Conservation (phyloP, 441 rosid species). For the Metrosideros polymorpha region DNA sequence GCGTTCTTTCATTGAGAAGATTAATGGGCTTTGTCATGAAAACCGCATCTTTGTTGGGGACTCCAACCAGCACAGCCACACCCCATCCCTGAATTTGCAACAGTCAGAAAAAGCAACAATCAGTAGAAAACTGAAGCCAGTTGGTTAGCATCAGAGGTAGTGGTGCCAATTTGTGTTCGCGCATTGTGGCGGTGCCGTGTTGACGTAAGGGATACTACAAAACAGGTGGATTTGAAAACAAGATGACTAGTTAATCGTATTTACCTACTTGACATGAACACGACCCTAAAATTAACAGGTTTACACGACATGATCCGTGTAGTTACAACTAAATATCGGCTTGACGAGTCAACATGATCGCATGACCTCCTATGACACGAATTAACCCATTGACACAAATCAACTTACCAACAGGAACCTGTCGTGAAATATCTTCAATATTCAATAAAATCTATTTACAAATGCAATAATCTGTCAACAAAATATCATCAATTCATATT, state of each 20-base stretch:
- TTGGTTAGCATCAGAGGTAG: neutral
- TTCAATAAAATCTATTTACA: neutral
- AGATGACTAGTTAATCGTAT: neutral
- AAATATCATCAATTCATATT: neutral
- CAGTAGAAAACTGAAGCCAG: neutral
- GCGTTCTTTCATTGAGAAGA: neutral
- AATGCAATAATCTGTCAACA: neutral
- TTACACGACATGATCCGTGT: neutral
- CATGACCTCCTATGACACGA: neutral
- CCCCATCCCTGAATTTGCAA: neutral
- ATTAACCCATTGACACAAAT: neutral
- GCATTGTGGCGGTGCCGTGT: neutral
- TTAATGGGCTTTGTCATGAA: neutral
- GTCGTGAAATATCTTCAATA: neutral
- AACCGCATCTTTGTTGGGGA: neutral
- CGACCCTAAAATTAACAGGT: neutral
- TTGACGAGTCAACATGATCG: neutral
- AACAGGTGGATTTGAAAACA: no score
- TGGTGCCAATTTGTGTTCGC: neutral
- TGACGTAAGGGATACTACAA: no score
- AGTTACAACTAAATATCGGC: neutral
- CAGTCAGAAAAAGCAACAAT: neutral
- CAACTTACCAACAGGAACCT: neutral
- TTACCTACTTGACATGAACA: neutral
- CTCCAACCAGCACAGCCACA: neutral